Evolutionary conservation across 345 rosid genomes (phyloP), one percentile per base, ranked within the genome.

Genomic region (Erysimum cheiranthoides): DNA sequence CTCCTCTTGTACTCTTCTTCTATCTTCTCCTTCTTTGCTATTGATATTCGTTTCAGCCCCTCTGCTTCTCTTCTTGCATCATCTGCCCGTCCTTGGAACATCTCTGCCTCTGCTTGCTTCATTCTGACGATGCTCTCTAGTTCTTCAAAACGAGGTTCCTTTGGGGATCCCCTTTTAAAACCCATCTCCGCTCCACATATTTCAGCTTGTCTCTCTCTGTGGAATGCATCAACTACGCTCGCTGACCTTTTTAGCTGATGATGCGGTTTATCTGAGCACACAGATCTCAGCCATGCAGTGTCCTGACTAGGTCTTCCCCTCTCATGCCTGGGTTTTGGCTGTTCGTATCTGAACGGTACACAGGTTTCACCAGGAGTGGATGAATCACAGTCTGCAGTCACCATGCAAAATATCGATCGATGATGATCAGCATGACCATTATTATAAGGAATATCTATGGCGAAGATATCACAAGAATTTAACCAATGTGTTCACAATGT

Each of bases 1-100:
- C 95, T 82, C 61, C 78, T 80, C 16, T 66, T 73, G 59, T 72
- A 89, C 69, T 94, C 96, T 77, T 89, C 96, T 61, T 92, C 96
- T 52, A 89, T 80, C 82, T 85, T 88, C 61, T 88, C 97, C 40
- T 77, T 88, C 85, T 94, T 94, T 2, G 90, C 86, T 30, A 82
- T 64, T 3, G 90, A 92, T 50, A 92, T 90, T 61, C 89, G 89
- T 76, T 83, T 94, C 85, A 94, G 81, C 58, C 93, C 91, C 76
- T 94, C 98, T 0, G 96, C 91, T 28, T 90, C 93, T 81, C 87
- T 90, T 81, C 93, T 85, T 31, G 98, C 98, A 25, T 90, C 97
- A 78, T 94, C 96, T 10, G 96, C 93, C 47, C 90, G 90, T 8
- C 85, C 78, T 77, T 94, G 97, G 70, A 90, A 94, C 98, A 94